These are phyloP conservation scores for Trichoderma sp. DNA, from an alignment of 2,329 filamentous ascomycete genomes.

Conservation along the genomic window DNA sequence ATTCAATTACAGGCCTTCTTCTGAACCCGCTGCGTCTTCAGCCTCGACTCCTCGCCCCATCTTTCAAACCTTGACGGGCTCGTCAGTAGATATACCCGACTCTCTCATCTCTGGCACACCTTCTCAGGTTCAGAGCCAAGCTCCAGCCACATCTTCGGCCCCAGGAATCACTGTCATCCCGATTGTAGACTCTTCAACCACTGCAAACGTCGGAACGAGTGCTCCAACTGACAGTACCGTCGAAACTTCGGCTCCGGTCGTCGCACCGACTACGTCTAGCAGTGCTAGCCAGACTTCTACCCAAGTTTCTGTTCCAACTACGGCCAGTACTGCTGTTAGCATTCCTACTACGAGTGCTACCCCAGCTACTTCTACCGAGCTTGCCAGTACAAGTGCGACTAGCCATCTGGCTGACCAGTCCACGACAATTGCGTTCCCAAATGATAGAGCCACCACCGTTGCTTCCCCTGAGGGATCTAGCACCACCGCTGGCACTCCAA, in stretches of 20 bases:
- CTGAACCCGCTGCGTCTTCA: background rate
- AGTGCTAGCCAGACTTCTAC: background rate
- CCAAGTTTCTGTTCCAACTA: background rate
- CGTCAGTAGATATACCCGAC: constrained; percentile 16
- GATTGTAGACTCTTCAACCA: constrained; percentile 1
- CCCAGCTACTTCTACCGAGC: background rate
- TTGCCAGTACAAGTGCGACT: background rate
- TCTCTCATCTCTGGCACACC: constrained; percentile 10
- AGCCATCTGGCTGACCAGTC: background rate
- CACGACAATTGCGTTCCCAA: background rate
- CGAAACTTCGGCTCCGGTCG: background rate
- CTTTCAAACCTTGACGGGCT: constrained; percentile 10
- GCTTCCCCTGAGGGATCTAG: background rate
- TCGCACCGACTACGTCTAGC: background rate
- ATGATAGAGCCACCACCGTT: background rate
- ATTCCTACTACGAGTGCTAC: background rate
- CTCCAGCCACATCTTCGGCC: background rate
- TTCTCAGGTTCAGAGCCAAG: background rate
- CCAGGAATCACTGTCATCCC: background rate
- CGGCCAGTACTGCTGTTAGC: background rate
- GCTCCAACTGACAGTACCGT: background rate
- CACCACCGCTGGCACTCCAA: background rate
- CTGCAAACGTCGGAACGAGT: background rate
- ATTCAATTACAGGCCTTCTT: background rate
- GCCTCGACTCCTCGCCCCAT: constrained; percentile 9